Evolutionary conservation across 75 land plant species (phyloP), one percentile per base, ranked within the genome.

Genomic region (Gnetum montanum): DNA sequence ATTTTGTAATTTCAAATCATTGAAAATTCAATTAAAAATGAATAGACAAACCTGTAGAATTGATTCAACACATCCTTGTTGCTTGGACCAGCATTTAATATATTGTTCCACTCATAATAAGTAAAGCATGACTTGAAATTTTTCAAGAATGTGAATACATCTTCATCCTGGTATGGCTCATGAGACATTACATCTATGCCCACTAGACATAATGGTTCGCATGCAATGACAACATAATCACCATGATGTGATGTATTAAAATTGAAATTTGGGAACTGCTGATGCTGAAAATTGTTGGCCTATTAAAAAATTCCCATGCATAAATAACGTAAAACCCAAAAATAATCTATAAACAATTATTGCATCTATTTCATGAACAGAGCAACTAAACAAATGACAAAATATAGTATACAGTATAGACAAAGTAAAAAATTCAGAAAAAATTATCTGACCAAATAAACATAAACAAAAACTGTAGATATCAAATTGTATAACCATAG

Each of bases 11-110:
- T n/a, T n/a, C n/a, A n/a, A n/a, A n/a, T n/a, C n/a, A n/a, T n/a
- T n/a, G n/a, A n/a, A n/a, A n/a, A n/a, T n/a, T n/a, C n/a, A n/a
- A n/a, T n/a, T n/a, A n/a, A n/a, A n/a, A n/a, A n/a, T n/a, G n/a
- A n/a, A n/a, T n/a, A n/a, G n/a, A n/a, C n/a, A n/a, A n/a, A 87
- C 97, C 93, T 88, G 79, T 81, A 78, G 57, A 92, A 88, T 56
- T 75, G 76, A 46, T 60, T 48, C 49, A 88, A 56, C 8, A 78
- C 46, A 18, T 26, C 34, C 8, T 69, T 61, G 33, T 46, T 54
- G 26, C 58, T 47, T 41, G 68, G 64, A 33, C 81, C 79, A 51
- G 83, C 80, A 62, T 64, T 68, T 13, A 37, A 34, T 19, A 92
- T 84, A 22, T 65, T 67, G 26, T 60, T 38, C 97, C 88, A 84